phyloP scores from a whole-genome alignment of 306 rosid species.

The Medicago truncatula region MtrunA17r5.0-ANR NC_053046.1:5283001-5283500 shows the following conservation, averaged over 20 bases:
- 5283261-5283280: background rate
- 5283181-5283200: no score
- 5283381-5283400: background rate
- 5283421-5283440: background rate
- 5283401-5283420: background rate
- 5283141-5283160: background rate
- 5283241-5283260: background rate
- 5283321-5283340: slow-evolving; percentile 1
- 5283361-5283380: background rate
- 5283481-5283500: background rate
- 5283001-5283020: background rate
- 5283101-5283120: background rate
- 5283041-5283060: background rate
- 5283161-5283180: background rate
- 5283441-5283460: background rate
- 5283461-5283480: background rate
- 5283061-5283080: background rate
- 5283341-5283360: background rate
- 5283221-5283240: background rate
- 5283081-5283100: background rate
- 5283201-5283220: background rate
- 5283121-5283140: background rate
- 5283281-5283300: background rate
- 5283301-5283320: slow-evolving; percentile 1
- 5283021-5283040: background rate